phyloP scores from a whole-genome alignment of 768 basidiomycete species.

The Tulasnella sp. region DNA sequence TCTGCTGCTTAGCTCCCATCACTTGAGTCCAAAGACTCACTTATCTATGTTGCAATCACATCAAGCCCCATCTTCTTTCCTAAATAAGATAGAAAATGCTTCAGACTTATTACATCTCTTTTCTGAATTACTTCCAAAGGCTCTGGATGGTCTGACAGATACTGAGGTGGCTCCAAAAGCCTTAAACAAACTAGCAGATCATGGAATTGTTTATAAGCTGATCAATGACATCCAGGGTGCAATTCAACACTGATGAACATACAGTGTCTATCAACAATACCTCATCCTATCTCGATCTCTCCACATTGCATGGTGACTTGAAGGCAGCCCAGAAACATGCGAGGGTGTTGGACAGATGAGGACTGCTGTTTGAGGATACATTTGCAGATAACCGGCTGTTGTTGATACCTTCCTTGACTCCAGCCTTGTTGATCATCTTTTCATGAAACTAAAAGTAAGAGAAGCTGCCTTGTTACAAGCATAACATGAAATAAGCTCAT shows the following conservation, averaged over 20 bases:
- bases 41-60: background rate
- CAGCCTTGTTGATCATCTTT: conserved; percentile 57
- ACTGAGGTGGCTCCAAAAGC: conserved; percentile 3
- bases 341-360: conserved; percentile 47
- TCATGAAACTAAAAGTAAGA: conserved; percentile 61
- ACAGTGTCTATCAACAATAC: conserved; percentile 48
- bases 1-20: too few relatives aligned
- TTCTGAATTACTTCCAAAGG: background rate
- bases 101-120: conserved; percentile 14
- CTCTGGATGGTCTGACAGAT: conserved; percentile 14
- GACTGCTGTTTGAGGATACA: conserved; percentile 53
- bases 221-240: conserved; percentile 4
- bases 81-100: background rate
- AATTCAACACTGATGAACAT: conserved; percentile 31
- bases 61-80: conserved; percentile 4
- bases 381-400: conserved; percentile 57
- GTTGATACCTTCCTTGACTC: conserved; percentile 60
- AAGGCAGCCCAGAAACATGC: conserved; percentile 40
- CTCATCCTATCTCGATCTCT: conserved; percentile 67
- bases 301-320: conserved; percentile 58
- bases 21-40: background rate
- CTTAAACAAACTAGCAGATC: conserved; percentile 2
- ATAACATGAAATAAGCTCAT: background rate
- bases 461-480: conserved; percentile 20
- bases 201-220: background rate